Conservation (phyloP, 345 rosid genomes). For the Populus ilicifolia region DNA sequence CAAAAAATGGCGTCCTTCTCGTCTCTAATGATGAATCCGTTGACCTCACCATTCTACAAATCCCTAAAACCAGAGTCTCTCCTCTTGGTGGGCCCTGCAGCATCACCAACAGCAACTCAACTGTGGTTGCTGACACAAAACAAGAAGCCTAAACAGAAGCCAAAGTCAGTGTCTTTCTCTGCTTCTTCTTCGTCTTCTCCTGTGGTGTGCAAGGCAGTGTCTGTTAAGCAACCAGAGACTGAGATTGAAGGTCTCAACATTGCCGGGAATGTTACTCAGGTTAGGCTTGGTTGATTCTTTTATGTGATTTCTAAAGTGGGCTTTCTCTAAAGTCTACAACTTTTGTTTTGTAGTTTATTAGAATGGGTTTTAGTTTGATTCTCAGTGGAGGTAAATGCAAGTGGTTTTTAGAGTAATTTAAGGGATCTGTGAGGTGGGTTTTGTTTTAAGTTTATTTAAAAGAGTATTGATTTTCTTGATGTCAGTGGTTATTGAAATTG, state of each 20-base stretch:
- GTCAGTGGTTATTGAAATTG: background rate
- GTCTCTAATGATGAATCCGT: constrained; percentile 32
- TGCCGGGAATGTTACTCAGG: constrained; percentile 86
- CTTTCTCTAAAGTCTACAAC: background rate
- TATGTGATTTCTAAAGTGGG: background rate
- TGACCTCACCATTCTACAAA: constrained; percentile 39
- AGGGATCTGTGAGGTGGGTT: background rate
- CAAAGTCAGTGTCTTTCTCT: too few relatives aligned
- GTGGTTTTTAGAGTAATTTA: background rate
- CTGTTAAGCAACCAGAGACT: constrained; percentile 43
- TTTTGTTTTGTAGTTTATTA: background rate
- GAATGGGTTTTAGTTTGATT: background rate
- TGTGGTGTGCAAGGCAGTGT: constrained; percentile 66
- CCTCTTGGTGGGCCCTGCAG: constrained; percentile 16
- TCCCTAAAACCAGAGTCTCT: constrained; percentile 14
- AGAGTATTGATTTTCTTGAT: background rate
- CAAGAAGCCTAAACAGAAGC: constrained; percentile 16
- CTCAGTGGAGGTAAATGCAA: too few relatives aligned
- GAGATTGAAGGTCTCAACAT: constrained; percentile 72
- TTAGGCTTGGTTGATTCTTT: constrained; percentile 1
- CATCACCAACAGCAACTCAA: constrained; percentile 8
- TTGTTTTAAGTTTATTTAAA: background rate
- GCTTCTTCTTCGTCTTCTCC: constrained; percentile 26
- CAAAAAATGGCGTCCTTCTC: constrained; percentile 41
- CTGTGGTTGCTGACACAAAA: constrained; percentile 13